These are phyloP conservation scores for Aspergillus felis DNA, from an alignment of 2,329 filamentous ascomycete species.

Conservation along the genomic window DNA sequence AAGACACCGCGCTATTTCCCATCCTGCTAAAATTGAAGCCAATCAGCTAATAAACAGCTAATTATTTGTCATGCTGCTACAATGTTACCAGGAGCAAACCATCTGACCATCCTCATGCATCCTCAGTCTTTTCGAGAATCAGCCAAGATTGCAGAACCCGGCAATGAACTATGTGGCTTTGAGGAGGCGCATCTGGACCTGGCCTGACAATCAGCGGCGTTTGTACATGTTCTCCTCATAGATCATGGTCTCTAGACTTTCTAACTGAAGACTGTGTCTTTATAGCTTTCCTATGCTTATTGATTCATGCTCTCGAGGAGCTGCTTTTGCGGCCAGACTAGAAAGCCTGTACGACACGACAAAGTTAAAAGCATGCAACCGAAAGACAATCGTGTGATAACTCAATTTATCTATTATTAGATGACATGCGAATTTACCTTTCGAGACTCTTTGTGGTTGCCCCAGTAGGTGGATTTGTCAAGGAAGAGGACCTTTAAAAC, in stretches of 20 bases:
- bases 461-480: no score
- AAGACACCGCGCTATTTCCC: no score
- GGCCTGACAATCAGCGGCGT: no score
- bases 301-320: not conserved
- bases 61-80: no score
- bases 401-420: not conserved
- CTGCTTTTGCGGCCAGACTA: not conserved
- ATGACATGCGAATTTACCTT: not conserved
- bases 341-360: not conserved
- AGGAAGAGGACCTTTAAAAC: not conserved
- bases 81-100: not conserved
- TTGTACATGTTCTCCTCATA: not conserved
- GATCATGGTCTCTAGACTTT: no score
- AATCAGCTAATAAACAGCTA: no score
- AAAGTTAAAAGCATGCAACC: not conserved
- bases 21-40: no score
- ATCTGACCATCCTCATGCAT: not conserved
- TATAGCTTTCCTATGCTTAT: no score
- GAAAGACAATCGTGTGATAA: not conserved
- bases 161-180: not conserved
- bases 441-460: not conserved
- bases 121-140: not conserved
- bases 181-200: not conserved
- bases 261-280: not conserved
- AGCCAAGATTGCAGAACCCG: not conserved